Conservation (phyloP, 2,329 filamentous ascomycete genomes). For the Fusarium sp. region DNA sequence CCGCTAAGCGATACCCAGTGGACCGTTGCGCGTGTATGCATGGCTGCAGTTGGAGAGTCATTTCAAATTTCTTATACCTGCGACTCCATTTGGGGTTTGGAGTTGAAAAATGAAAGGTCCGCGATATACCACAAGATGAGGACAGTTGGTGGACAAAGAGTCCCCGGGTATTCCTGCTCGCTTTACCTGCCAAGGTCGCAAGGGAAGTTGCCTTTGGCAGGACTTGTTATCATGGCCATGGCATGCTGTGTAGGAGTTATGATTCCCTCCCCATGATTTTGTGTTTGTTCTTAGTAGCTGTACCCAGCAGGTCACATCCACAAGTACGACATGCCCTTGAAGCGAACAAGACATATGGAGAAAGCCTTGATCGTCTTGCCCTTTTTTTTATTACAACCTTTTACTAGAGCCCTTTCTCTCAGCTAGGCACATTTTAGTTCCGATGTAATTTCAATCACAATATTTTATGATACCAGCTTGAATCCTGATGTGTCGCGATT, state of each 20-base stretch:
- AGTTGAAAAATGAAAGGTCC: conserved; percentile 52
- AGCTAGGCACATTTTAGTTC: conserved; percentile 57
- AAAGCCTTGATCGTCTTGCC: conserved; percentile 54
- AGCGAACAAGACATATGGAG: conserved; percentile 47
- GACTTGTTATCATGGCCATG: conserved; percentile 38
- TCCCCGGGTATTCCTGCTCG: conserved; percentile 50
- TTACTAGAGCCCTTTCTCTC: conserved; percentile 51
- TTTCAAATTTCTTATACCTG: conserved; percentile 46
- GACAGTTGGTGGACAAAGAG: conserved; percentile 37
- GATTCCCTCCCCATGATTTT: conserved; percentile 44
- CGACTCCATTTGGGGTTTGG: conserved; percentile 50
- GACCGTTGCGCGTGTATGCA: conserved; percentile 37
- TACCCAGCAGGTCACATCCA: conserved; percentile 38
- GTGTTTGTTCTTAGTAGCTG: conserved; percentile 43
- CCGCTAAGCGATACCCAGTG: conserved; percentile 69
- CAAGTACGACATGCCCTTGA: conserved; percentile 37
- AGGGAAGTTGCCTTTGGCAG: conserved; percentile 27
- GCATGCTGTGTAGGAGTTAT: conserved; percentile 46
- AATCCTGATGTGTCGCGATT: conserved; percentile 36
- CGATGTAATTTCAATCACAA: conserved; percentile 61
- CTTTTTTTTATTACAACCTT: conserved; percentile 52
- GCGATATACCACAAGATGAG: conserved; percentile 49
- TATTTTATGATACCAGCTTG: conserved; percentile 60
- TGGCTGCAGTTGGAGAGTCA: conserved; percentile 48
- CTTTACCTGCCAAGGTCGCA: conserved; percentile 31